Evolutionary conservation across 2,329 filamentous ascomycete species (phyloP).

Genomic region (Diplodia mutila): DNA sequence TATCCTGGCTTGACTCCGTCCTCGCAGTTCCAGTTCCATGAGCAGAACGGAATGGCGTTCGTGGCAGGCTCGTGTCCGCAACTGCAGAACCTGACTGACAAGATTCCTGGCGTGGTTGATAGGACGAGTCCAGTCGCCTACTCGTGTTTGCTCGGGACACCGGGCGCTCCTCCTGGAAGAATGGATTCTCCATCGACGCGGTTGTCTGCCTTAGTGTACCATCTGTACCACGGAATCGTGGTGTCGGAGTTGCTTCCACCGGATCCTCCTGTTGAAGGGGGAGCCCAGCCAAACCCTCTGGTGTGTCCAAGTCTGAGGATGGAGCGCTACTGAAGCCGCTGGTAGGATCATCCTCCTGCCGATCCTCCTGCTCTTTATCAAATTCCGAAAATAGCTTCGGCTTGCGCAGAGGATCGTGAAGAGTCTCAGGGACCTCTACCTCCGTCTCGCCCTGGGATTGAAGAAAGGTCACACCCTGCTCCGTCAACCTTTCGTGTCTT

Average conservation of each 20-base stretch:
- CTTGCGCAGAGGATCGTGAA: background rate
- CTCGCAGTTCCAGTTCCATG: background rate
- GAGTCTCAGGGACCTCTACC: background rate
- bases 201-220: background rate
- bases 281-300: background rate
- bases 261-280: background rate
- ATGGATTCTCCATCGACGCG: background rate
- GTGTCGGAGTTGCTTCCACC: background rate
- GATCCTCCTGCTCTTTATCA: background rate
- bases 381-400: background rate
- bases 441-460: background rate
- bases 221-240: background rate
- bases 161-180: background rate
- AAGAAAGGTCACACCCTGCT: background rate
- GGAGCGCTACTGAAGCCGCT: background rate
- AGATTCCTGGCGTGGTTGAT: background rate
- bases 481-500: background rate
- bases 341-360: background rate
- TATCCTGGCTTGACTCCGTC: background rate
- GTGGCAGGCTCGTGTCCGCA: background rate
- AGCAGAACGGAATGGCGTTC: background rate
- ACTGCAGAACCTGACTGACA: background rate
- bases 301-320: background rate
- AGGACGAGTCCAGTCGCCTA: background rate
- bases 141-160: conserved; percentile 5